Evolutionary conservation across 371 early-diverging fungal species (phyloP).

Genomic region (Nematocida sp.): DNA sequence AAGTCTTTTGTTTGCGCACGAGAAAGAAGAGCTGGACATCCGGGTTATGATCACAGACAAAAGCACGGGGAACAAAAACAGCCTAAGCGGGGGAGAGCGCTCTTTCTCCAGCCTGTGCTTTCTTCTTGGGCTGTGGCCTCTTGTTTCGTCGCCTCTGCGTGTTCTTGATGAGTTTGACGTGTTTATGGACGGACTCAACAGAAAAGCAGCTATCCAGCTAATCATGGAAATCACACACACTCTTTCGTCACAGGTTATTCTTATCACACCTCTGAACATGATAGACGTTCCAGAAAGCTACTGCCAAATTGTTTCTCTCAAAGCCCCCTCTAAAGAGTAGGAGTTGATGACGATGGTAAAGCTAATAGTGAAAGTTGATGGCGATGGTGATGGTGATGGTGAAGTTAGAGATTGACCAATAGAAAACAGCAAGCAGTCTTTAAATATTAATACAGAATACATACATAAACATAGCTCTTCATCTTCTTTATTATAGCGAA

Average conservation of each 20-base stretch:
- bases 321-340: slow-evolving; percentile 24
- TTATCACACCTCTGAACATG: slow-evolving; percentile 63
- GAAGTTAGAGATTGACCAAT: too few relatives aligned
- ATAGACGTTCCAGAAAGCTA: slow-evolving; percentile 50
- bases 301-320: slow-evolving; percentile 57
- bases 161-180: slow-evolving; percentile 99
- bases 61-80: slow-evolving; percentile 61
- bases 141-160: slow-evolving; percentile 81
- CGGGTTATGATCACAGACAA: slow-evolving; percentile 65
- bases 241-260: slow-evolving; percentile 57
- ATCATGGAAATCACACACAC: slow-evolving; percentile 55
- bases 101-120: slow-evolving; percentile 93
- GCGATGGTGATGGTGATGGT: too few relatives aligned
- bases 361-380: too few relatives aligned
- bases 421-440: too few relatives aligned
- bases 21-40: slow-evolving; percentile 67
- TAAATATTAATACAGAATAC: too few relatives aligned
- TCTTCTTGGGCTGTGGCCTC: slow-evolving; percentile 86
- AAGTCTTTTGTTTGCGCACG: slow-evolving; percentile 73
- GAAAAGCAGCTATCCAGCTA: slow-evolving; percentile 59
- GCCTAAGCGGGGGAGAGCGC: slow-evolving; percentile 93
- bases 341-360: too few relatives aligned
- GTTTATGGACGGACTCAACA: slow-evolving; percentile 75
- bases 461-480: too few relatives aligned
- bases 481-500: too few relatives aligned